phyloP scores from a whole-genome alignment of 228 moss, liverwort and hornwort species.

The Sphagnum fallax region DNA sequence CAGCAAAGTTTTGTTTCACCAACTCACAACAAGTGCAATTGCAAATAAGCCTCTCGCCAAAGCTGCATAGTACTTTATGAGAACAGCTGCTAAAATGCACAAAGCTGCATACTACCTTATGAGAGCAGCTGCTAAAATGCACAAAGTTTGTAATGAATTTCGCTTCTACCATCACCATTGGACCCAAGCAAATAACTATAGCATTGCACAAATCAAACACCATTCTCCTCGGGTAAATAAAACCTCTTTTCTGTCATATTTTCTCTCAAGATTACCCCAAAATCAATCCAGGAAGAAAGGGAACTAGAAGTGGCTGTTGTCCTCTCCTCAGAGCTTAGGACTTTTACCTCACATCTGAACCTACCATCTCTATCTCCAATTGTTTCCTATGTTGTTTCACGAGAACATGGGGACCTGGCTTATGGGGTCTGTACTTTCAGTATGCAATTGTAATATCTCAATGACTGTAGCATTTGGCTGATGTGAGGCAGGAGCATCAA shows the following conservation, averaged over 20 bases:
- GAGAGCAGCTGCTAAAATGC: slow-evolving; percentile 65
- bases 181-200: slow-evolving; percentile 85
- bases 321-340: no score
- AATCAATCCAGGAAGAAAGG: no score
- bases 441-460: not conserved
- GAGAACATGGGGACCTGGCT: no score
- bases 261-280: not conserved
- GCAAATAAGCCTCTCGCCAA: slow-evolving; percentile 88
- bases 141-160: slow-evolving; percentile 29
- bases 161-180: slow-evolving; percentile 66
- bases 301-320: no score
- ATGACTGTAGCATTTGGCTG: no score
- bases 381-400: no score
- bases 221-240: slow-evolving; percentile 32
- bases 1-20: slow-evolving; percentile 53
- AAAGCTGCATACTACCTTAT: slow-evolving; percentile 4
- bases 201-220: slow-evolving; percentile 55
- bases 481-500: slow-evolving; percentile 19
- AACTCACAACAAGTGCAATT: slow-evolving; percentile 96
- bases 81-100: no score
- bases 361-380: no score
- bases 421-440: not conserved
- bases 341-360: no score
- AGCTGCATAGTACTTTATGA: slow-evolving; percentile 69
- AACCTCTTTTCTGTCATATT: not conserved